Evolutionary conservation across 768 basidiomycete species (phyloP).

Genomic region (Amanita molliuscula): DNA sequence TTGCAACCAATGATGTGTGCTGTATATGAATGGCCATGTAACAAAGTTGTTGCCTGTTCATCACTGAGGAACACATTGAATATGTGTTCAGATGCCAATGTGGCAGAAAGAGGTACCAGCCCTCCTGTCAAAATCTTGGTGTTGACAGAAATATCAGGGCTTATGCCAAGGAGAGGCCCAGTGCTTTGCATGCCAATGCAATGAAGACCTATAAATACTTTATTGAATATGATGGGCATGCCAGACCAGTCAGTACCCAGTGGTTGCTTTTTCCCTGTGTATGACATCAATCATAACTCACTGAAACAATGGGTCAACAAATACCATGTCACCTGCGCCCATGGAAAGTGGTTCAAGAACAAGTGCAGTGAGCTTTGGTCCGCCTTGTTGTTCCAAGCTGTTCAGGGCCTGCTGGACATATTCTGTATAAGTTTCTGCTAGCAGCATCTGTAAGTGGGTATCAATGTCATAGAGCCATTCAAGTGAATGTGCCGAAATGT

Average conservation of each 20-base stretch:
- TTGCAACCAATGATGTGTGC: slow-evolving; percentile 91
- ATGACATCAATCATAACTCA: slow-evolving; percentile 76
- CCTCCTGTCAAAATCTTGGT: slow-evolving; percentile 95
- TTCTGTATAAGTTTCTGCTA: slow-evolving; percentile 55
- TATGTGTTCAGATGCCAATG: slow-evolving; percentile 70
- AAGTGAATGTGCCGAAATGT: slow-evolving; percentile 33
- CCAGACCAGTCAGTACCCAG: slow-evolving; percentile 40
- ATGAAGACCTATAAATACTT: slow-evolving; percentile 91
- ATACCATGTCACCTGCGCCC: slow-evolving; percentile 96
- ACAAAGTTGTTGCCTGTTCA: slow-evolving; percentile 72
- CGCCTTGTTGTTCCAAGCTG: slow-evolving; percentile 29
- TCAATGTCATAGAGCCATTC: slow-evolving; percentile 62
- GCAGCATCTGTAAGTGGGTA: slow-evolving; percentile 41
- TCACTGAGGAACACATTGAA: slow-evolving; percentile 72
- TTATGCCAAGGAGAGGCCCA: slow-evolving; percentile 52
- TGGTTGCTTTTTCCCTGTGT: slow-evolving; percentile 28
- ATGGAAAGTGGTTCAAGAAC: slow-evolving; percentile 88
- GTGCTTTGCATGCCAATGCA: slow-evolving; percentile 69
- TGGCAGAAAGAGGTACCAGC: slow-evolving; percentile 76
- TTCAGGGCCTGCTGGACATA: slow-evolving; percentile 48
- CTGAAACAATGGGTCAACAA: slow-evolving; percentile 96
- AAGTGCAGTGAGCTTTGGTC: slow-evolving; percentile 52
- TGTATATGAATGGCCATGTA: slow-evolving; percentile 95
- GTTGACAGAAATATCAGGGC: slow-evolving; percentile 84
- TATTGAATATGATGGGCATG: slow-evolving; percentile 89